Conservation (phyloP, 352 stramenopile genomes). For the Globisporangium paroecandrum region DNA sequence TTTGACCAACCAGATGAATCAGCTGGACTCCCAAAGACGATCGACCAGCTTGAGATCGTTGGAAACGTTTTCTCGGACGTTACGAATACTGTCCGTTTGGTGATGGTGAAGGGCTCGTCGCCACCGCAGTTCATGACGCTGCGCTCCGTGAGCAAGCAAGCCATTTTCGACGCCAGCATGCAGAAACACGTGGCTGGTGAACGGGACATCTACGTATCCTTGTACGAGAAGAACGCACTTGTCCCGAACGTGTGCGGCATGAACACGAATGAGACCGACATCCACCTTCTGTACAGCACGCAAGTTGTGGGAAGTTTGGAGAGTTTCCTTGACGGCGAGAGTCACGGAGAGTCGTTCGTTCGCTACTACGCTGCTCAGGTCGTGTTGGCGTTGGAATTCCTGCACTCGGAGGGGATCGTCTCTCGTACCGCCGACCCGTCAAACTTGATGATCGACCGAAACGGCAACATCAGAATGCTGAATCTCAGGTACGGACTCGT, state of each 20-base stretch:
- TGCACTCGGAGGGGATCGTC: constrained; percentile 81
- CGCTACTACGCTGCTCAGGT: constrained; percentile 86
- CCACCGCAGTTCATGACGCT: constrained; percentile 65
- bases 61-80: constrained; percentile 70
- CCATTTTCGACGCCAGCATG: constrained; percentile 73
- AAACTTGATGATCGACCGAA: constrained; percentile 78
- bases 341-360: constrained; percentile 74
- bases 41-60: constrained; percentile 67
- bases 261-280: constrained; percentile 75
- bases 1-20: constrained; percentile 50
- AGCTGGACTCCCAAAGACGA: constrained; percentile 36
- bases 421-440: constrained; percentile 74
- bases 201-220: constrained; percentile 78
- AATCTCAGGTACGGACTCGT: constrained; percentile 56
- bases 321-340: constrained; percentile 65
- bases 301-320: constrained; percentile 83
- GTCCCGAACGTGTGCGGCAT: constrained; percentile 68
- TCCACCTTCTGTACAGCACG: constrained; percentile 79
- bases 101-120: constrained; percentile 56
- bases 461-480: constrained; percentile 79
- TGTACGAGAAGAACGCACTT: constrained; percentile 76
- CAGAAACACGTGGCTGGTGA: constrained; percentile 81
- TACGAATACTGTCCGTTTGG: constrained; percentile 73
- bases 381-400: constrained; percentile 74
- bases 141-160: constrained; percentile 76